Percentiles rank a stretch among this genome's conserved stretches.
Evolutionary conservation across 345 rosid species (phyloP).

Genomic region (Iberis pinnata): DNA sequence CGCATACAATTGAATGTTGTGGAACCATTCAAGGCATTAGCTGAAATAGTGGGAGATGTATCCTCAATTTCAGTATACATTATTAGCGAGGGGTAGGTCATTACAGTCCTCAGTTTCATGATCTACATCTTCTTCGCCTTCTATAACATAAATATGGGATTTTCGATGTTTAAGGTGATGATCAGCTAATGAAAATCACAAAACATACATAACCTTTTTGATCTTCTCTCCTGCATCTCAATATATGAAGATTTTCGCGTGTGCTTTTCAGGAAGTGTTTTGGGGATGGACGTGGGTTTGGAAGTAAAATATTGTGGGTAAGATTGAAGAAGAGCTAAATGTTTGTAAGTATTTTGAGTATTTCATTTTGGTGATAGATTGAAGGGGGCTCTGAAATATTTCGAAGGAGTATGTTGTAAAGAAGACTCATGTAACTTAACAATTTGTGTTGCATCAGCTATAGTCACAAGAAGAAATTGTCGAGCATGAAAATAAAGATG

Average conservation of each 20-base stretch:
- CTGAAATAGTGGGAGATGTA: background rate
- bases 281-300: background rate
- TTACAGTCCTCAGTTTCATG: too few relatives aligned
- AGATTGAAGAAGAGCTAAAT: too few relatives aligned
- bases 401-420: background rate
- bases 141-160: background rate
- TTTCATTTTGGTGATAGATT: background rate
- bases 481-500: background rate
- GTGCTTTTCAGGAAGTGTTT: background rate
- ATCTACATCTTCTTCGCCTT: background rate
- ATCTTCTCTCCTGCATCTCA: background rate
- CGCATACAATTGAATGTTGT: background rate
- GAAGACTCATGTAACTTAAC: background rate
- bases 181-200: background rate
- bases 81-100: too few relatives aligned
- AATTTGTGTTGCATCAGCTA: too few relatives aligned
- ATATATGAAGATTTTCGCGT: background rate
- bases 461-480: too few relatives aligned
- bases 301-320: background rate
- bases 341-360: background rate
- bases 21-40: background rate
- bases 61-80: too few relatives aligned
- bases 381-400: too few relatives aligned
- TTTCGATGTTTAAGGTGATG: background rate
- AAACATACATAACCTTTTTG: background rate